Conservation (phyloP, 2,329 filamentous ascomycete genomes). For the Talaromyces sp. region DNA sequence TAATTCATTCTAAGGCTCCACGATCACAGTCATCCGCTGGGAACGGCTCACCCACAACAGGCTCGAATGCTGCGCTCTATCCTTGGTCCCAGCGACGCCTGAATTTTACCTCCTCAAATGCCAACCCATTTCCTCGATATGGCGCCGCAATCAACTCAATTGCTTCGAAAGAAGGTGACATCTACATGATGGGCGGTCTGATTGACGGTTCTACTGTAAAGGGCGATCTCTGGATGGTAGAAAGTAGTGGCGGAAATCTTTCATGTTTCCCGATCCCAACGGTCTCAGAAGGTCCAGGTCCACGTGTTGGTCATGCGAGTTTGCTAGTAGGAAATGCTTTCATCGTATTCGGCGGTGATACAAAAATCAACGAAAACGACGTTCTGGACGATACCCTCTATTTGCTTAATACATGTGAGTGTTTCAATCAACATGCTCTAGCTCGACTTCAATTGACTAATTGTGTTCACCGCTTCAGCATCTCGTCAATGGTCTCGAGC, state of each 20-base stretch:
- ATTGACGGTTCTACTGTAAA: conserved; percentile 95
- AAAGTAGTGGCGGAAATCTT: conserved; percentile 77
- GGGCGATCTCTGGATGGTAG: conserved; percentile 96
- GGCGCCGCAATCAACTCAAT: conserved; percentile 91
- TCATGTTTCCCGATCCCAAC: conserved; percentile 89
- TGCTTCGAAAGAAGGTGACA: conserved; percentile 92
- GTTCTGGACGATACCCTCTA: conserved; percentile 93
- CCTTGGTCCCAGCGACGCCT: conserved; percentile 92
- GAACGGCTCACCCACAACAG: conserved; percentile 43
- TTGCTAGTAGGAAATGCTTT: conserved; percentile 96
- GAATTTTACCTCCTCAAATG: conserved; percentile 77
- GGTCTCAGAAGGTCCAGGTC: conserved; percentile 89
- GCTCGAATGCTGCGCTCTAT: conserved; percentile 78
- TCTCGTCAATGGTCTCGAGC: conserved; percentile 98
- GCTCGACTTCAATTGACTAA: conserved; percentile 7
- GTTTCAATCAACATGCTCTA: conserved; percentile 30
- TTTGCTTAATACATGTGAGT: conserved; percentile 93
- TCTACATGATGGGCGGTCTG: conserved; percentile 95
- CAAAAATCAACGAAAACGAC: conserved; percentile 91
- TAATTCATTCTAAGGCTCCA: conserved; percentile 27
- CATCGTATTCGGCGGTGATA: conserved; percentile 98
- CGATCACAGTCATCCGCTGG: conserved; percentile 56
- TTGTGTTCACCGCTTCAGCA: conserved; percentile 53
- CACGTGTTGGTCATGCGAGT: conserved; percentile 90
- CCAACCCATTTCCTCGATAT: conserved; percentile 92